Evolutionary conservation across 2,329 filamentous ascomycete genomes (phyloP).

Genomic region (Monosporascus sp.): DNA sequence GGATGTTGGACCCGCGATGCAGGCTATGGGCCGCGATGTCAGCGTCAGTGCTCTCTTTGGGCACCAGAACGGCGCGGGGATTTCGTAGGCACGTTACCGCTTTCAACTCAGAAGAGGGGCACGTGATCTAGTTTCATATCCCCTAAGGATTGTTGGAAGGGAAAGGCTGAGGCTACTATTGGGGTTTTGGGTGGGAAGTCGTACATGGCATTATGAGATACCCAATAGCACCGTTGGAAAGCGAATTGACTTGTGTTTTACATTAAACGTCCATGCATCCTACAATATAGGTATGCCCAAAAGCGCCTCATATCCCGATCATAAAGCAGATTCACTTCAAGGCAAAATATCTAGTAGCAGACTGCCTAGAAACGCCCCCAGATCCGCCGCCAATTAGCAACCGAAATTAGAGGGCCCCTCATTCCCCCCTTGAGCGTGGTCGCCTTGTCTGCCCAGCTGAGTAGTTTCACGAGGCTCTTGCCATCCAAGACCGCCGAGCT

Average conservation of each 20-base stretch:
- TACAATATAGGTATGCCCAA: too few species aligned
- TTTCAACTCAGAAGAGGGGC: background rate
- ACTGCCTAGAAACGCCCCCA: background rate
- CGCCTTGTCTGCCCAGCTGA: background rate
- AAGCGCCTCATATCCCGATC: background rate
- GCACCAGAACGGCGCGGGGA: constrained; percentile 20
- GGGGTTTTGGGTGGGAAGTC: background rate
- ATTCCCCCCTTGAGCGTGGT: background rate
- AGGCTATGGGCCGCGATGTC: constrained; percentile 31
- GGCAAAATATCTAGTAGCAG: background rate
- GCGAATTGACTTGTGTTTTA: background rate
- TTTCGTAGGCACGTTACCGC: background rate
- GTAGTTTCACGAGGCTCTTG: background rate
- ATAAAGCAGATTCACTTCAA: background rate
- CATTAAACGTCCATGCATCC: background rate
- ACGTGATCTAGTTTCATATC: background rate
- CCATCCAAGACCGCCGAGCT: background rate
- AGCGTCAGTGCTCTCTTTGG: constrained; percentile 43
- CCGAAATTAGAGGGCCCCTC: background rate
- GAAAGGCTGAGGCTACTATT: too few species aligned
- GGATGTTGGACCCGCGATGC: constrained; percentile 3
- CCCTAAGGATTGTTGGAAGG: too few species aligned
- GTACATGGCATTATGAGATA: background rate
- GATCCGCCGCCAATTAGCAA: background rate
- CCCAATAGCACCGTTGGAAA: background rate